These are phyloP conservation scores for Trichoderma hamatum DNA, from an alignment of 2,329 filamentous ascomycete species.

Conservation along the genomic window DNA sequence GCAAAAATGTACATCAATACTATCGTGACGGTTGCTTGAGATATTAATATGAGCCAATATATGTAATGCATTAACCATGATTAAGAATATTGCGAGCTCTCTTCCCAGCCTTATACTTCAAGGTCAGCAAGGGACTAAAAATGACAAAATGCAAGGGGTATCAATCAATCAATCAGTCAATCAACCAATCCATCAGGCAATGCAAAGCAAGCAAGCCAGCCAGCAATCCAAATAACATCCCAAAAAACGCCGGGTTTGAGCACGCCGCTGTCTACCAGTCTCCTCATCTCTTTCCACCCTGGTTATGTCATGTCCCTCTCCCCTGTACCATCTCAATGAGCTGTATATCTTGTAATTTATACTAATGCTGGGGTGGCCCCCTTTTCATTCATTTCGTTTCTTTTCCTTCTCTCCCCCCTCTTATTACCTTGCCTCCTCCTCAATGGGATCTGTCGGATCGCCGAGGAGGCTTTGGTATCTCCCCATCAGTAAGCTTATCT, in stretches of 20 bases:
- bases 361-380: slow-evolving; percentile 2
- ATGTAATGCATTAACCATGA: not conserved
- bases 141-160: slow-evolving; percentile 29
- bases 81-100: not conserved
- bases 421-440: slow-evolving; percentile 43
- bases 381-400: not conserved
- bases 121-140: slow-evolving; percentile 9
- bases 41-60: not conserved
- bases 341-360: slow-evolving; percentile 2
- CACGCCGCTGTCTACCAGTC: not conserved
- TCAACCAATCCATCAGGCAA: slow-evolving; percentile 2
- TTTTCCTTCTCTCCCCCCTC: slow-evolving; percentile 26
- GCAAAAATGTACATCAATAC: not conserved
- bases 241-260: slow-evolving; percentile 15
- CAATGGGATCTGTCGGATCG: slow-evolving; percentile 42
- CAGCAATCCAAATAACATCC: slow-evolving; percentile 29
- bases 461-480: slow-evolving; percentile 41
- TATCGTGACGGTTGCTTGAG: not conserved
- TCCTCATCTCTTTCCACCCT: slow-evolving; percentile 16
- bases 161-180: slow-evolving; percentile 28
- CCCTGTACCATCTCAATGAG: slow-evolving; percentile 1
- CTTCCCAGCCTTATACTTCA: not conserved
- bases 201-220: not conserved
- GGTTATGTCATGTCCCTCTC: not conserved
- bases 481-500: slow-evolving; percentile 43